Base-by-base conservation (phyloP, 2,329 filamentous ascomycete genomes). In the Didymella exigua region DNA sequence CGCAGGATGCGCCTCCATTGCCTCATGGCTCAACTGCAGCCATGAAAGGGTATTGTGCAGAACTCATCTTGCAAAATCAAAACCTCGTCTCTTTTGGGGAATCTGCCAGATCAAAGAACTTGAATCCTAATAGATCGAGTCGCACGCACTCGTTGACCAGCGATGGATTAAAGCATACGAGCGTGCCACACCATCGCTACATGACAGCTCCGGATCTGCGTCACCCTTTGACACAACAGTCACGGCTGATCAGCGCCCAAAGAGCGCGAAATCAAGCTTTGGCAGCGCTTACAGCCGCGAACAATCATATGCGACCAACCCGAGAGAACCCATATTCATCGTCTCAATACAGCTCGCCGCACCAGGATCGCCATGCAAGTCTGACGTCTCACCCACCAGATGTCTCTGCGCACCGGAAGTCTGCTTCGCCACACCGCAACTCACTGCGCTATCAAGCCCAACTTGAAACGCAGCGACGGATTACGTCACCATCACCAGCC, bases 261-360 rank as follows among this genome's bases (percentile, higher is more conserved):
- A 48, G 37, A 18, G 47, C 54, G n/a, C 54, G 48, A 16, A 56
- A 52, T 16, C 52, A 56, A 33, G 54, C 54, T 10, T 31, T 56
- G 16, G 54, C 54, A 27, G 54, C 54, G 5, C 38, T 56, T 4
- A 56, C 54, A 14, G 40, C 54, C 5, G 54, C 34, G 5, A 48
- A 56, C 14, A 43, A 48, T 11, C 46, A 55, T 27, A 42, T 38
- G 31, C 52, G 24, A 23, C 11, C 29, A 30, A 37, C 24, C 8
- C 30, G n/a, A 29, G 30, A 6, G 9, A 21, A 40, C 10, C 36
- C 26, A n/a, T 26, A 31, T 26, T 16, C 42, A 3, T 14, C 9
- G 9, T 23, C 26, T 14, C 4, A 31, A 18, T 29, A 33, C 18
- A 24, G 8, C 31, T 43, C 27, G 16, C 26, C n/a, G 19, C 38